Base-by-base conservation (phyloP, 1,284 basidiomycete genomes). In the Leccinum angustisporum region DNA sequence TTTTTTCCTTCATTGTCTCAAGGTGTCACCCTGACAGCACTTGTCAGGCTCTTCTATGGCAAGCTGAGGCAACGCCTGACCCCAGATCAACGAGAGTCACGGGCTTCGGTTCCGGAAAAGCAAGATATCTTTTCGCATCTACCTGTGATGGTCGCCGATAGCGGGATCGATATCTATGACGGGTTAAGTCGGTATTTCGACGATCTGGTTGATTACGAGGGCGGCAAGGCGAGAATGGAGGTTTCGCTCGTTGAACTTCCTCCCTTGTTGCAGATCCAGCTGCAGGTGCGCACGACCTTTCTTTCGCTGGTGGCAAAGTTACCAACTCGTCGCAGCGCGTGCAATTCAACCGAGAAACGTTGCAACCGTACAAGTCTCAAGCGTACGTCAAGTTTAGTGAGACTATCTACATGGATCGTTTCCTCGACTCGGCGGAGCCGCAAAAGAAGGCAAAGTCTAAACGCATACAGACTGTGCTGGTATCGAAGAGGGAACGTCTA, bases 341-440 rank as follows among this genome's bases (percentile, higher is more conserved):
- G 1, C 97, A 98, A 86, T 99, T 97, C 78, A 96, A 99, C 74
- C 85, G 94, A 14, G 88, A 91, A 66, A 92, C 89, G 0, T 81
- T 92, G 61, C 88, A 95, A 65, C 89, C 95, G 16, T 96, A 92
- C 80, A 99, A 99, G 76, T 95, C 92, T 10, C 97, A 99, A 72
- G 95, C 94, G 1, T 97, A 96, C 72, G 87, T 99, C 66, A 91
- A 90, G 68, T 97, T 97, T 72, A 87, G 83, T 5, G 92, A 97
- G 74, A 90, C 86, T 11, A 81, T 99, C 7, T 90, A 86, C 69
- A 87, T 99, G 85, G 96, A 98, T 74, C 88, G 97, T 5, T 99
- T 97, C 80, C 79, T 97, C 68, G 90, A 94, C 59, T 85, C 82
- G 57, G 86, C 86, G 2, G 84, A 94, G 70, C 79, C 84, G 0